Percentiles rank a stretch among this genome's conserved stretches.
phyloP scores from a whole-genome alignment of 1,284 basidiomycete species.

The Flammula alnicola region DNA sequence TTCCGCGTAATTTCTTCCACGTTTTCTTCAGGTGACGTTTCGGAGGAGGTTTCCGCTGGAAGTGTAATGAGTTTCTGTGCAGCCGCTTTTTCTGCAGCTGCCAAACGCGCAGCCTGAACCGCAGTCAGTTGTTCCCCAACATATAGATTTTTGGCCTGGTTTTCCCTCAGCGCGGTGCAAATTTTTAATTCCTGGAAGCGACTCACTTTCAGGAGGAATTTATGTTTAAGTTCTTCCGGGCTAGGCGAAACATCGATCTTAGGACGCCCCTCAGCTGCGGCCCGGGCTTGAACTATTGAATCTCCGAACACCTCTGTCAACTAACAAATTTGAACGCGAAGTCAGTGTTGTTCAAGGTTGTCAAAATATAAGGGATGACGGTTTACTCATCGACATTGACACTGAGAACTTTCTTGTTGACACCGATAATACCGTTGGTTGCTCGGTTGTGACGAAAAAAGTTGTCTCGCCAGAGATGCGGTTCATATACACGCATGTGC shows the following conservation, averaged over 20 bases:
- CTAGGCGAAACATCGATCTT: constrained; percentile 74
- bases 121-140: constrained; percentile 34
- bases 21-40: constrained; percentile 26
- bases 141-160: constrained; percentile 70
- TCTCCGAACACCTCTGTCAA: constrained; percentile 82
- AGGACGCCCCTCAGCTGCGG: constrained; percentile 49
- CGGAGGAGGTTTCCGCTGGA: constrained; percentile 23
- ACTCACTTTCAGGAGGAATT: constrained; percentile 83
- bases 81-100: constrained; percentile 19
- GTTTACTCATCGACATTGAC: constrained; percentile 98
- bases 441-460: constrained; percentile 96
- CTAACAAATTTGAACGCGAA: constrained; percentile 98
- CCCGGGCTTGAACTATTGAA: constrained; percentile 69
- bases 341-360: constrained; percentile 95
- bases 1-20: constrained; percentile 28
- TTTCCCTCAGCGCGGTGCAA: no score
- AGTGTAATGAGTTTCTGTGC: constrained; percentile 17
- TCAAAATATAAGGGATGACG: constrained; percentile 94
- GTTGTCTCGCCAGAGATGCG: constrained; percentile 99
- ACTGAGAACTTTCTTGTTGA: constrained; percentile 98
- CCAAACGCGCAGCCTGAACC: constrained; percentile 20
- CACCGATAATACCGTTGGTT: constrained; percentile 95
- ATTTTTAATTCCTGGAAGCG: no score
- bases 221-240: constrained; percentile 83
- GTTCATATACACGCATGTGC: constrained; percentile 99